A percentile compares a stretch with the other conserved stretches of the same genome.
Conservation (phyloP, 2,329 filamentous ascomycete species). For the Aspergillus latus region DNA sequence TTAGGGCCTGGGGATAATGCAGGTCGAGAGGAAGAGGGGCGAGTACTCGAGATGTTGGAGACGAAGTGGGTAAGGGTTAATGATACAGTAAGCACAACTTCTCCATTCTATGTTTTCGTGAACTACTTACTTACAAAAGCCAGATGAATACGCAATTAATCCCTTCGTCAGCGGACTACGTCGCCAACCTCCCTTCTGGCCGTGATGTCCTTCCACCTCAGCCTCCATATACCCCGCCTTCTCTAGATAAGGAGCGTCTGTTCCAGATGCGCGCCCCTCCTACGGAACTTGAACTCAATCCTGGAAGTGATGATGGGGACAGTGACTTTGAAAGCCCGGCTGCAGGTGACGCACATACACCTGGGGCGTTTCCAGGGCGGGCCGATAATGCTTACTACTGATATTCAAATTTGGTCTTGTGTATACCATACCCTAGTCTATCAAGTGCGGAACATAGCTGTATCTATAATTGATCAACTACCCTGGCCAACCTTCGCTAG, state of each 20-base stretch:
- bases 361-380: conserved; percentile 38
- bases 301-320: conserved; percentile 46
- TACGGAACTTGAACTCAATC: conserved; percentile 47
- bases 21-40: conserved; percentile 77
- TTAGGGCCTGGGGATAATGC: conserved; percentile 67
- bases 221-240: conserved; percentile 65
- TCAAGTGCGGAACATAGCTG: too few relatives aligned
- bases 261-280: conserved; percentile 58
- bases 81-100: conserved; percentile 66
- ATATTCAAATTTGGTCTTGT: conserved; percentile 2
- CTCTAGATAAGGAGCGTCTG: conserved; percentile 64
- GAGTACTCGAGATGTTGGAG: conserved; percentile 83
- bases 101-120: not conserved
- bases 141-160: conserved; percentile 79
- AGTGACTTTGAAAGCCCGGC: conserved; percentile 39
- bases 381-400: conserved; percentile 38
- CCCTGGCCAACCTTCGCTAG: too few relatives aligned
- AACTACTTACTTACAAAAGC: conserved; percentile 4
- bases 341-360: conserved; percentile 27
- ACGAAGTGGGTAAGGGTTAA: conserved; percentile 91
- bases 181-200: conserved; percentile 81
- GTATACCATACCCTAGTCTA: not conserved
- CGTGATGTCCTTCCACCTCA: conserved; percentile 74
- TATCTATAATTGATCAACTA: too few relatives aligned
- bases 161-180: conserved; percentile 67